Percentiles rank a stretch among this genome's conserved stretches.
Conservation (phyloP, 2,329 filamentous ascomycete species). For the Trichoderma simmonsii region DNA sequence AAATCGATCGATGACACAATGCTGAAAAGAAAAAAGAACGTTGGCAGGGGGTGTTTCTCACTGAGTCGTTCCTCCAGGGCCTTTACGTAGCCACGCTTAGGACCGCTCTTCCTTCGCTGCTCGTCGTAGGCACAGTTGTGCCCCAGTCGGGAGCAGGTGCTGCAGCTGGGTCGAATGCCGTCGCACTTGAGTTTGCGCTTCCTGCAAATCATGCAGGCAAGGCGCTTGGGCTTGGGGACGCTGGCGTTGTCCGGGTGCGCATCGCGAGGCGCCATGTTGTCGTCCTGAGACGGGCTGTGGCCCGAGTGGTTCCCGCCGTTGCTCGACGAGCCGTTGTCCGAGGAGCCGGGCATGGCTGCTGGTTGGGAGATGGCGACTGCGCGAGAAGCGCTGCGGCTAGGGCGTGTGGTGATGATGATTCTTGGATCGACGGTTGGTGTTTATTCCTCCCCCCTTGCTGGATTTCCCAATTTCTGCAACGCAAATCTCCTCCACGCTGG, state of each 20-base stretch:
- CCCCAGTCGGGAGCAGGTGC: constrained; percentile 80
- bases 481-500: background rate
- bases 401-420: background rate
- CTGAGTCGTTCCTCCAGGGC: constrained; percentile 87
- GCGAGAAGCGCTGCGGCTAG: background rate
- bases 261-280: constrained; percentile 37
- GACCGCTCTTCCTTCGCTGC: constrained; percentile 88
- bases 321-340: constrained; percentile 35
- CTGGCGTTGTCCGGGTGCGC: constrained; percentile 49
- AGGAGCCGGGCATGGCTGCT: constrained; percentile 36
- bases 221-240: constrained; percentile 80
- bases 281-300: constrained; percentile 34
- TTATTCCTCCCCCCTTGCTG: background rate
- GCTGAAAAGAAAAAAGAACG: background rate
- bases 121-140: constrained; percentile 91
- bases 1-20: background rate
- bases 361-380: background rate
- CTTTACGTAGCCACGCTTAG: constrained; percentile 93
- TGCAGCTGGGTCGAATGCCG: constrained; percentile 77
- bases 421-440: background rate
- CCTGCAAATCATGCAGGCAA: constrained; percentile 91
- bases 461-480: background rate
- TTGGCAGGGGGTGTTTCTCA: constrained; percentile 44
- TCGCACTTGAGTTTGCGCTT: constrained; percentile 92
- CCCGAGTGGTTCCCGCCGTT: constrained; percentile 31